phyloP scores from a whole-genome alignment of 345 rosid genomes.

The Euphorbia tirucalli region DNA sequence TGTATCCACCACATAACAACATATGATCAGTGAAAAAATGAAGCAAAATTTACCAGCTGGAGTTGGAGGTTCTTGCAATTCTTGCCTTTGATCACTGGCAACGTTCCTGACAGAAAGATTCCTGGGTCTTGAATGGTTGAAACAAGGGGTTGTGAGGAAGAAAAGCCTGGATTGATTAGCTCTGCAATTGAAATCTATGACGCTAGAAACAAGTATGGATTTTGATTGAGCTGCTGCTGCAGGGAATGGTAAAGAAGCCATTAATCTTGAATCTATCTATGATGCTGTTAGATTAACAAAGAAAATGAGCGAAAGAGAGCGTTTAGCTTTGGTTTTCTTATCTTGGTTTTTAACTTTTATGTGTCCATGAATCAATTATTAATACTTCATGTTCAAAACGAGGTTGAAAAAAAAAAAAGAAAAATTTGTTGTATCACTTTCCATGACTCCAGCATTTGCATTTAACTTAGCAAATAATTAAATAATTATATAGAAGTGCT shows the following conservation, averaged over 20 bases:
- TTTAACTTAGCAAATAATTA: too few species aligned
- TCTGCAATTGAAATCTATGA: conserved; percentile 24
- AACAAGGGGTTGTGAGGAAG: conserved; percentile 26
- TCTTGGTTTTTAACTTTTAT: conserved; percentile 9
- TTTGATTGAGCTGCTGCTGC: conserved; percentile 24
- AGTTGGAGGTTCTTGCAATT: conserved; percentile 28
- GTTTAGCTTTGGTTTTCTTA: conserved; percentile 21
- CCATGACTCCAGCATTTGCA: neutral
- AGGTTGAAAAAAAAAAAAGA: neutral
- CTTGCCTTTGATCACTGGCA: conserved; percentile 40
- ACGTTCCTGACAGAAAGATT: conserved; percentile 31
- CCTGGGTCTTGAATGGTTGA: conserved; percentile 21
- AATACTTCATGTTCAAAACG: conserved; percentile 7
- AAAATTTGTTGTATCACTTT: neutral
- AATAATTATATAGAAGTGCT: too few species aligned
- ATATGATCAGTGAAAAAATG: neutral
- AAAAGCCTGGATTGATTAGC: conserved; percentile 25
- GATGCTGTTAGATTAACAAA: too few species aligned
- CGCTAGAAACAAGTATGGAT: conserved; percentile 21
- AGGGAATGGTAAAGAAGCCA: conserved; percentile 40
- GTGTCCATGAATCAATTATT: neutral
- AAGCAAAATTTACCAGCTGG: conserved; percentile 26
- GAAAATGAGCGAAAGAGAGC: conserved; percentile 36
- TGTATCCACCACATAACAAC: neutral
- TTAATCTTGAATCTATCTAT: conserved; percentile 2